Conservation (phyloP, 257 asterid species). For the Ocimum tenuiflorum region DNA sequence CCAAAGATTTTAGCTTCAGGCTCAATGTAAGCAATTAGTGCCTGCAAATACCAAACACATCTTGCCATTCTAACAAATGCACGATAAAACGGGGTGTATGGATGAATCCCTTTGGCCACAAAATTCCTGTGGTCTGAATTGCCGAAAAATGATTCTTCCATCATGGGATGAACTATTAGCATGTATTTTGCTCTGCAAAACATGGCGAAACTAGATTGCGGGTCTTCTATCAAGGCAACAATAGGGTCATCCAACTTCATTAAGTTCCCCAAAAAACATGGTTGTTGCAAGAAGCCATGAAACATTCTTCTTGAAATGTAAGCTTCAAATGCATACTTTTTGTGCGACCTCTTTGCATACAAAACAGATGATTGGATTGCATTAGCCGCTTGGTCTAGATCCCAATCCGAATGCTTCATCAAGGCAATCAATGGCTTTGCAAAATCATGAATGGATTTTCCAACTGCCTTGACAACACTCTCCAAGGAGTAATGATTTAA, state of each 20-base stretch:
- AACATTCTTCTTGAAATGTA: conserved; percentile 63
- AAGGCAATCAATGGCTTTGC: conserved; percentile 70
- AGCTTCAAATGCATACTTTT: conserved; percentile 73
- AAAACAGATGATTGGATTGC: conserved; percentile 45
- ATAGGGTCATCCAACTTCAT: conserved; percentile 53
- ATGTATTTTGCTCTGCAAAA: conserved; percentile 67
- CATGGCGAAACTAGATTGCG: conserved; percentile 58
- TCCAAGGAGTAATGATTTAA: conserved; percentile 34
- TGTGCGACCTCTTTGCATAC: conserved; percentile 64
- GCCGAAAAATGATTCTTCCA: conserved; percentile 73
- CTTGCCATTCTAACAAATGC: conserved; percentile 76
- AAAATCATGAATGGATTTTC: conserved; percentile 69
- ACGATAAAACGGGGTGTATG: conserved; percentile 55
- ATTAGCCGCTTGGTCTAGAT: conserved; percentile 62
- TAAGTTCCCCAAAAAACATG: conserved; percentile 23
- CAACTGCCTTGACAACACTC: conserved; percentile 43
- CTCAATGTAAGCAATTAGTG: conserved; percentile 33
- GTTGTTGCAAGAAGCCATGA: conserved; percentile 37
- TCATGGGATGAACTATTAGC: conserved; percentile 52
- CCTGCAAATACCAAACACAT: conserved; percentile 71
- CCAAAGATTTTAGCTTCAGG: conserved; percentile 45
- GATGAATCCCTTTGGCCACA: conserved; percentile 57
- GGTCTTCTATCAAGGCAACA: conserved; percentile 49
- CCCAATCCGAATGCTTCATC: conserved; percentile 72
- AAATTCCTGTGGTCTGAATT: conserved; percentile 63